phyloP scores from a whole-genome alignment of 2,329 filamentous ascomycete species.

The Zasmidium angulare region DNA sequence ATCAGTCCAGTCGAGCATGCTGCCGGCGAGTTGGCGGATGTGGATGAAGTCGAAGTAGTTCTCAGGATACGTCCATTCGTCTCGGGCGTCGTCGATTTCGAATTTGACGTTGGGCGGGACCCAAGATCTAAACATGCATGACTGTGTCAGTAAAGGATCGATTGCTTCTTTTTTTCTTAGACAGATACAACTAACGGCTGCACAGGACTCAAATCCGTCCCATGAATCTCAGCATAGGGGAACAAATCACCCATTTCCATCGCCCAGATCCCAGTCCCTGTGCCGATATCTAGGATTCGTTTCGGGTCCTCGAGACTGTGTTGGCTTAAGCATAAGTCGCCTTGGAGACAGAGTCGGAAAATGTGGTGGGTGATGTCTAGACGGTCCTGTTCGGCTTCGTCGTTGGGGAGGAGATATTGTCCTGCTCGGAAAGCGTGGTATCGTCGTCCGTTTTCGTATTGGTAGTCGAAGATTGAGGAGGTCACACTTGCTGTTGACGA shows the following conservation, averaged over 20 bases:
- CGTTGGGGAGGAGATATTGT: slow-evolving; percentile 27
- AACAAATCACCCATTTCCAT: slow-evolving; percentile 36
- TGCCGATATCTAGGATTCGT: slow-evolving; percentile 17
- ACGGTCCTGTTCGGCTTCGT: slow-evolving; percentile 27
- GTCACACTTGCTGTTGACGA: slow-evolving; percentile 5
- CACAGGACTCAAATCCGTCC: slow-evolving; percentile 29
- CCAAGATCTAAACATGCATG: too few species aligned
- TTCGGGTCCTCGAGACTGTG: not conserved
- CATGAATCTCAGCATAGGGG: slow-evolving; percentile 19
- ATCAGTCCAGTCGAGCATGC: slow-evolving; percentile 44
- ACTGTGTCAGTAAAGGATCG: too few species aligned
- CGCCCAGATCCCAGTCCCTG: slow-evolving; percentile 32
- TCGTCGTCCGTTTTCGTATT: slow-evolving; percentile 19
- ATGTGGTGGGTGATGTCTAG: slow-evolving; percentile 26
- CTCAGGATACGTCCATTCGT: slow-evolving; percentile 16
- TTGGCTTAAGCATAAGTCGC: slow-evolving; percentile 8
- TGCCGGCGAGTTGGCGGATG: slow-evolving; percentile 46
- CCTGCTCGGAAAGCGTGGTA: slow-evolving; percentile 24
- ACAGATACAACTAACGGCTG: too few species aligned
- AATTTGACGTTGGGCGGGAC: slow-evolving; percentile 29
- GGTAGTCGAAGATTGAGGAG: slow-evolving; percentile 17
- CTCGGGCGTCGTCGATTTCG: slow-evolving; percentile 25
- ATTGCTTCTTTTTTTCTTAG: too few species aligned
- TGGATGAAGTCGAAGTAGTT: slow-evolving; percentile 36
- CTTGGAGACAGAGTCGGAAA: slow-evolving; percentile 10